phyloP scores from a whole-genome alignment of 1,139 yeast species.

The Hemisphaericaspora lyxosophila region DNA sequence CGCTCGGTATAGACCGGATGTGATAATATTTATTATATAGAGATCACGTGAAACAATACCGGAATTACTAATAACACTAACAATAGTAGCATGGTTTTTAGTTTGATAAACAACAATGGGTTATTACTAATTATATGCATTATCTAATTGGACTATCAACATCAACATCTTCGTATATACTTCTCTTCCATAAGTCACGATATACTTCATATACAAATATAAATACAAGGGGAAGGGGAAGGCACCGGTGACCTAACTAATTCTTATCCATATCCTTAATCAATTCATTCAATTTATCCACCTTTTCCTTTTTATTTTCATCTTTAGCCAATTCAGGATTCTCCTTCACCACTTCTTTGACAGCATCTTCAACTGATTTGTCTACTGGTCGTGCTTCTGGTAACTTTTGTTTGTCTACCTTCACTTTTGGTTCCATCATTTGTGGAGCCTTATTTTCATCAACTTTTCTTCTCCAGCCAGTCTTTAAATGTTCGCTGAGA shows the following conservation, averaged over 20 bases:
- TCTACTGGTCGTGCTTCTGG: constrained; percentile 49
- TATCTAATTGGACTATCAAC: background rate
- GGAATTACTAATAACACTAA: too few relatives aligned
- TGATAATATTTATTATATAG: too few relatives aligned
- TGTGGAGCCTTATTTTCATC: constrained; percentile 21
- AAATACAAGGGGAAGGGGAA: too few relatives aligned
- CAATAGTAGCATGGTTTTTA: too few relatives aligned
- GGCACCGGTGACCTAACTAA: too few relatives aligned
- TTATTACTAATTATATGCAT: background rate
- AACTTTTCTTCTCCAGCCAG: constrained; percentile 58
- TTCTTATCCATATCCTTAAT: constrained; percentile 16
- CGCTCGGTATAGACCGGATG: too few relatives aligned
- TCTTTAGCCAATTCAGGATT: constrained; percentile 30
- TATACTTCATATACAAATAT: too few relatives aligned
- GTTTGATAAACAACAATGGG: too few relatives aligned
- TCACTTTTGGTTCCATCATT: constrained; percentile 17
- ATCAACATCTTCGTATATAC: too few relatives aligned
- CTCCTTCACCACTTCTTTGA: constrained; percentile 35
- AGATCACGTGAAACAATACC: too few relatives aligned
- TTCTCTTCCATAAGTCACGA: too few relatives aligned
- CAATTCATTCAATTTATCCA: constrained; percentile 27
- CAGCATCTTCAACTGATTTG: constrained; percentile 39
- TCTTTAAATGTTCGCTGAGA: constrained; percentile 52
- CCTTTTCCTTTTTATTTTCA: constrained; percentile 24
- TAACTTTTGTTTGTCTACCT: constrained; percentile 30